Percentiles rank a stretch among this genome's conserved stretches.
These are phyloP conservation scores for Colletotrichum gloeosporioides DNA, from an alignment of 2,329 filamentous ascomycete genomes.

Conservation along the genomic window DNA sequence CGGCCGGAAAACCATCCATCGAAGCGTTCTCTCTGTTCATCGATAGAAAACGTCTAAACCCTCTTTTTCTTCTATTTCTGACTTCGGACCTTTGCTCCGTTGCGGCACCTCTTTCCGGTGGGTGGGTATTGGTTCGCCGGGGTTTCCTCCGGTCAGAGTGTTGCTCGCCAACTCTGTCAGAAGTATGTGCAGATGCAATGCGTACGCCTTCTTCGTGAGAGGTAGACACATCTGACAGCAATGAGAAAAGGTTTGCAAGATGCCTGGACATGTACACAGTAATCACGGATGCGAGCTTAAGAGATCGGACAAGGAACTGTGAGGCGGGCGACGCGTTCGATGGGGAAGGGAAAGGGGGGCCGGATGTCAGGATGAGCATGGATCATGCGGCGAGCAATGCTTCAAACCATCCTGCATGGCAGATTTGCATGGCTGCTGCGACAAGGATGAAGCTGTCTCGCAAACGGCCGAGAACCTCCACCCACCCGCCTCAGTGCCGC, in stretches of 20 bases:
- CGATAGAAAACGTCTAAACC: neutral
- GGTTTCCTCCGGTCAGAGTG: neutral
- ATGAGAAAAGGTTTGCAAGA: neutral
- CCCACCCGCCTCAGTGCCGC: neutral
- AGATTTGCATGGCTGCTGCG: neutral
- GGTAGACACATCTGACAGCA: neutral
- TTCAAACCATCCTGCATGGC: neutral
- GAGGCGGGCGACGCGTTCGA: neutral
- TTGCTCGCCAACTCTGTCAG: neutral
- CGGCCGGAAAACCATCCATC: neutral
- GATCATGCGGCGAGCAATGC: slow-evolving; percentile 1
- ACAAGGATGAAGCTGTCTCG: neutral
- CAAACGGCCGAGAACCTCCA: neutral
- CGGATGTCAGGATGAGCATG: neutral
- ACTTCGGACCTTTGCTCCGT: neutral
- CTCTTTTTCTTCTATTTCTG: neutral
- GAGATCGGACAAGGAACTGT: neutral
- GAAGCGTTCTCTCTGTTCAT: neutral
- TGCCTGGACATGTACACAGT: neutral
- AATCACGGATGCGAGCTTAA: neutral
- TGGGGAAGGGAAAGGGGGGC: neutral
- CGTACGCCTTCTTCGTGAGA: neutral
- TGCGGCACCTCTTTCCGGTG: neutral
- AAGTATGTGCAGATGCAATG: neutral
- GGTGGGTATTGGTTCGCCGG: neutral